A percentile compares a stretch with the other conserved stretches of the same genome.
These are phyloP conservation scores for Ceratobasidium sp. DNA, from an alignment of 1,284 basidiomycete genomes.

Conservation along the genomic window DNA sequence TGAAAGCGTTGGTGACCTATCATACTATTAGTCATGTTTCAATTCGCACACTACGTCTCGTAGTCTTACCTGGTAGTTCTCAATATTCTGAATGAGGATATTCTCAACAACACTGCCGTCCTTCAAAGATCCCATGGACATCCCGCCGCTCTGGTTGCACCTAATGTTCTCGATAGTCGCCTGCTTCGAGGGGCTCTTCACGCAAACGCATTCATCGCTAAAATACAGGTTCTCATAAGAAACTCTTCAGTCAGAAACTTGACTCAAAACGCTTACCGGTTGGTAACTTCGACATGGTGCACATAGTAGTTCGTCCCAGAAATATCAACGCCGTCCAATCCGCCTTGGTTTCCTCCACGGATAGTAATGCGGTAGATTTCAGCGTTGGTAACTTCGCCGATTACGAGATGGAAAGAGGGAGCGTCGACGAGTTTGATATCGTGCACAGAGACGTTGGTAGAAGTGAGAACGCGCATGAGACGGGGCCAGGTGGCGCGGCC, in stretches of 20 bases:
- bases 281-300: conserved; percentile 59
- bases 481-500: conserved; percentile 52
- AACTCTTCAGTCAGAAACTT: not conserved
- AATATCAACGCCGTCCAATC: conserved; percentile 59
- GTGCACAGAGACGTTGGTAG: conserved; percentile 58
- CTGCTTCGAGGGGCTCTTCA: conserved; percentile 57
- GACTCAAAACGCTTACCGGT: conserved; percentile 50
- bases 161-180: conserved; percentile 59
- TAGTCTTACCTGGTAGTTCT: conserved; percentile 57
- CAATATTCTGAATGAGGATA: conserved; percentile 53
- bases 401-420: conserved; percentile 59
- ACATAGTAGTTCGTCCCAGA: conserved; percentile 58
- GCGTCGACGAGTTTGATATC: conserved; percentile 60
- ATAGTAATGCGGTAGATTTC: conserved; percentile 60
- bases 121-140: conserved; percentile 58
- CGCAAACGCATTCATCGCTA: conserved; percentile 59
- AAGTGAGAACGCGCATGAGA: conserved; percentile 56
- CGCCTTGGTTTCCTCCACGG: conserved; percentile 58
- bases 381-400: conserved; percentile 56
- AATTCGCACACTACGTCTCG: conserved; percentile 5
- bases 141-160: conserved; percentile 60
- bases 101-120: conserved; percentile 56
- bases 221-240: not conserved
- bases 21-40: not conserved
- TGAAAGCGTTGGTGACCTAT: conserved; percentile 50